These are phyloP conservation scores for Fusarium mundagurra DNA, from an alignment of 2,329 filamentous ascomycete species.

Conservation along the genomic window DNA sequence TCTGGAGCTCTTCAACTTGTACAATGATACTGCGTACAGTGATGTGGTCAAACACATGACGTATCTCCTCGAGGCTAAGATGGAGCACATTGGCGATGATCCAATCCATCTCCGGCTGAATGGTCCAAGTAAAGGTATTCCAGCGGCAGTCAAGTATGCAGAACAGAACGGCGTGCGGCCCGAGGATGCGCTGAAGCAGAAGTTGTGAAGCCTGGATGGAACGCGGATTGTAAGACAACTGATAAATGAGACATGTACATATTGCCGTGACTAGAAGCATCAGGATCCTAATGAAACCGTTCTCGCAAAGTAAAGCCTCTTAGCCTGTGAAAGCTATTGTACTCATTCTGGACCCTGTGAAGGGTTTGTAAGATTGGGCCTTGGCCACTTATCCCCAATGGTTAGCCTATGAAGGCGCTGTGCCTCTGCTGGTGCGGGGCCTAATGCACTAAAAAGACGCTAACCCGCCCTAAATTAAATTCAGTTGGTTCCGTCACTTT, in stretches of 20 bases:
- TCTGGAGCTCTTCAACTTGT: conserved; percentile 60
- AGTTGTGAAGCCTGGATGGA: background rate
- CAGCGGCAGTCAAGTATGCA: background rate
- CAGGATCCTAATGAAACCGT: background rate
- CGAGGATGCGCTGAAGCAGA: background rate
- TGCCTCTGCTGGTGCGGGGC: background rate
- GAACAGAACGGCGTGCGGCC: background rate
- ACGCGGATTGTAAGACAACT: background rate
- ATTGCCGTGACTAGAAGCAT: background rate
- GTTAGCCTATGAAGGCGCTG: background rate
- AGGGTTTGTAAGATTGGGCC: background rate
- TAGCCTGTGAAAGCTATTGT: background rate
- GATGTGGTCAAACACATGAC: conserved; percentile 54
- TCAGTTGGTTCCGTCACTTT: background rate
- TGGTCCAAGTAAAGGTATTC: background rate
- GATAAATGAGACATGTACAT: background rate
- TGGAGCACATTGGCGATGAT: conserved; percentile 62
- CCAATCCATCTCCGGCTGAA: conserved; percentile 22
- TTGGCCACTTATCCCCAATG: background rate
- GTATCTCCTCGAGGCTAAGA: conserved; percentile 56
- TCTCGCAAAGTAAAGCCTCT: accelerated
- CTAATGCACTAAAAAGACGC: background rate
- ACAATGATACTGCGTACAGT: conserved; percentile 50
- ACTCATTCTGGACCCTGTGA: accelerated
- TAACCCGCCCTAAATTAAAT: background rate